phyloP scores from a whole-genome alignment of 1,284 basidiomycete species.

The Apiotrichum veenhuisii region DNA sequence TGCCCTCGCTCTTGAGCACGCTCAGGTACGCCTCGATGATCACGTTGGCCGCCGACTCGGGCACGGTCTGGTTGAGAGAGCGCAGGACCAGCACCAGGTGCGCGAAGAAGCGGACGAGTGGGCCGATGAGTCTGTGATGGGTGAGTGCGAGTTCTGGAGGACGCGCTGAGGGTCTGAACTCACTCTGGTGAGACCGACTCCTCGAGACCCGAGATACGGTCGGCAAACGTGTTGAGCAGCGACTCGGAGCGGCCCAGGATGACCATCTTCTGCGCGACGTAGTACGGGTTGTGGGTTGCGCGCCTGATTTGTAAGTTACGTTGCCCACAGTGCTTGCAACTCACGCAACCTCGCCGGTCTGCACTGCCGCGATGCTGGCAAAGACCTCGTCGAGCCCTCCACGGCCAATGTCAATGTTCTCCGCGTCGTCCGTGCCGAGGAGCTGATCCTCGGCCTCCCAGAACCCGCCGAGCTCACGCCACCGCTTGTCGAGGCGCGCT shows the following conservation, averaged over 20 bases:
- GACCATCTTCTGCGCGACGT: conserved; percentile 66
- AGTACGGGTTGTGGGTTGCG: conserved; percentile 71
- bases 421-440: conserved; percentile 32
- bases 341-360: conserved; percentile 40
- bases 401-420: conserved; percentile 26
- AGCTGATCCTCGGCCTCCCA: conserved; percentile 43
- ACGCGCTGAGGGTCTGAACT: conserved; percentile 36
- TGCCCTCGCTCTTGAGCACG: conserved; percentile 77
- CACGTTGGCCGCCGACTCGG: conserved; percentile 68
- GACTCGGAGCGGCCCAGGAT: conserved; percentile 69
- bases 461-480: conserved; percentile 46
- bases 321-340: conserved; percentile 9
- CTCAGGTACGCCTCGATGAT: conserved; percentile 87
- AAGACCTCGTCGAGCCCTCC: conserved; percentile 47
- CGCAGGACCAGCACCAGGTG: conserved; percentile 90
- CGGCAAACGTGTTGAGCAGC: conserved; percentile 70
- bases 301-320: conserved; percentile 36
- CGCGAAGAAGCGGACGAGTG: conserved; percentile 77
- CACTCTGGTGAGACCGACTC: conserved; percentile 59
- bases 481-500: conserved; percentile 48
- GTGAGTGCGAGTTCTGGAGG: neutral
- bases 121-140: conserved; percentile 27
- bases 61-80: conserved; percentile 69
- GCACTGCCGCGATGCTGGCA: conserved; percentile 34
- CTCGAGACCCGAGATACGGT: conserved; percentile 53